Conservation (phyloP, 192 early-diverging fungal genomes). For the Geranomyces variabilis region DNA sequence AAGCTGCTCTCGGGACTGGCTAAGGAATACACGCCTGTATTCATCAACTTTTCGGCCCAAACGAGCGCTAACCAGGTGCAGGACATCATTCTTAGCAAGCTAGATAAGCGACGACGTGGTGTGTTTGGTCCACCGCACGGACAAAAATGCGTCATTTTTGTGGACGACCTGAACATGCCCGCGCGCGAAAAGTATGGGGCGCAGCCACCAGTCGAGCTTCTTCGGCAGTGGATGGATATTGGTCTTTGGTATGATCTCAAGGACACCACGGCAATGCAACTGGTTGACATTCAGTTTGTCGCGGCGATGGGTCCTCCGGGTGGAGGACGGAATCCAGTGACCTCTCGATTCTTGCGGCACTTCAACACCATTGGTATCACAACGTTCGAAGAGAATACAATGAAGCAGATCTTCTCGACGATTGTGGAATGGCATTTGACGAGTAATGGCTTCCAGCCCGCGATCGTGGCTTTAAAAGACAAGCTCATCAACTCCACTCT, state of each 20-base stretch:
- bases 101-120: slow-evolving; percentile 58
- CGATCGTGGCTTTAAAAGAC: slow-evolving; percentile 43
- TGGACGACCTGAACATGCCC: slow-evolving; percentile 69
- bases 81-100: slow-evolving; percentile 59
- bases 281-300: slow-evolving; percentile 64
- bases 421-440: slow-evolving; percentile 63
- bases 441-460: slow-evolving; percentile 43
- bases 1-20: slow-evolving; percentile 58
- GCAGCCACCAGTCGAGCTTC: slow-evolving; percentile 62
- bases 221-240: slow-evolving; percentile 66
- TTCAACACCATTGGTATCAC: slow-evolving; percentile 61
- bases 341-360: slow-evolving; percentile 58
- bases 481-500: slow-evolving; percentile 47
- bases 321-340: slow-evolving; percentile 61
- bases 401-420: slow-evolving; percentile 61
- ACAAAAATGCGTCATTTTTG: slow-evolving; percentile 59
- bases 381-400: slow-evolving; percentile 55
- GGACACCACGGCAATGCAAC: slow-evolving; percentile 59
- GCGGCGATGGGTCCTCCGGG: slow-evolving; percentile 64
- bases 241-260: slow-evolving; percentile 58
- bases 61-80: slow-evolving; percentile 65
- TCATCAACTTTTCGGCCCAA: slow-evolving; percentile 68
- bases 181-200: slow-evolving; percentile 65
- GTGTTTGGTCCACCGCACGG: slow-evolving; percentile 62
- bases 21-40: slow-evolving; percentile 60